A percentile compares a stretch with the other conserved stretches of the same genome.
These are phyloP conservation scores for Massarina eburnea DNA, from an alignment of 2,329 filamentous ascomycete genomes.

Conservation along the genomic window DNA sequence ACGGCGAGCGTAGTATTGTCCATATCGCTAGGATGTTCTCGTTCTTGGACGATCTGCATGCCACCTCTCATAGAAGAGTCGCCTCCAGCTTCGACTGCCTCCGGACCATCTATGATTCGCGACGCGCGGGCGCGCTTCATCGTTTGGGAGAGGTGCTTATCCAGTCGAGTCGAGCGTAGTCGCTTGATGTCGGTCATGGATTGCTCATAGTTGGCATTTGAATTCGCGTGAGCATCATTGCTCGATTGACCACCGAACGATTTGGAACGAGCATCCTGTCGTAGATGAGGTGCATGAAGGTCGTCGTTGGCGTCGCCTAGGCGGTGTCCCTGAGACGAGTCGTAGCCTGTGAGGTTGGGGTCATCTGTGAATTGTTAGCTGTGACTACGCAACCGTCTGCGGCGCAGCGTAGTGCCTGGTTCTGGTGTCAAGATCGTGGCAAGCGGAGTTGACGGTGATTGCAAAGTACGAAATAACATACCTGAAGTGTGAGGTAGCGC, in stretches of 20 bases:
- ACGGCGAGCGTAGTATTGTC: slow-evolving; percentile 85
- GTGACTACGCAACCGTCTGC: slow-evolving; percentile 31
- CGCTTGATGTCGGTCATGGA: slow-evolving; percentile 94
- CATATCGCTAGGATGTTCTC: slow-evolving; percentile 67
- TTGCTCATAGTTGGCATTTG: slow-evolving; percentile 77
- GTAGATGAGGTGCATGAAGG: slow-evolving; percentile 57
- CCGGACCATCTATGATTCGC: slow-evolving; percentile 85
- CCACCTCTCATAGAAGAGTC: slow-evolving; percentile 60
- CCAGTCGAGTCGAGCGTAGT: slow-evolving; percentile 86
- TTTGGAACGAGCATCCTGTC: slow-evolving; percentile 71
- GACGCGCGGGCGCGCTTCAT: slow-evolving; percentile 89
- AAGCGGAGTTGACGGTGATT: slow-evolving; percentile 18
- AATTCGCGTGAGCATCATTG: slow-evolving; percentile 59
- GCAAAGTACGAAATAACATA: slow-evolving; percentile 39
- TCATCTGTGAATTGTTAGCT: slow-evolving; percentile 59
- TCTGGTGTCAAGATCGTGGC: slow-evolving; percentile 33
- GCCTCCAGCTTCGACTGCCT: slow-evolving; percentile 71
- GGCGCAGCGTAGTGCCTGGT: slow-evolving; percentile 32
- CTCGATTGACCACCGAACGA: slow-evolving; percentile 66
- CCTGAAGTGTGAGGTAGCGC: slow-evolving; percentile 72
- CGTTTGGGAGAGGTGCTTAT: slow-evolving; percentile 91
- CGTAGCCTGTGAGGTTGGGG: slow-evolving; percentile 66
- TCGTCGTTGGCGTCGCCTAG: slow-evolving; percentile 50
- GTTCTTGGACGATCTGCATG: slow-evolving; percentile 81
- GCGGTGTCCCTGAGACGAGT: slow-evolving; percentile 66